Evolutionary conservation across 2,329 filamentous ascomycete genomes (phyloP), one percentile per base, ranked within the genome.

Genomic region (Venturia aucupariae): DNA sequence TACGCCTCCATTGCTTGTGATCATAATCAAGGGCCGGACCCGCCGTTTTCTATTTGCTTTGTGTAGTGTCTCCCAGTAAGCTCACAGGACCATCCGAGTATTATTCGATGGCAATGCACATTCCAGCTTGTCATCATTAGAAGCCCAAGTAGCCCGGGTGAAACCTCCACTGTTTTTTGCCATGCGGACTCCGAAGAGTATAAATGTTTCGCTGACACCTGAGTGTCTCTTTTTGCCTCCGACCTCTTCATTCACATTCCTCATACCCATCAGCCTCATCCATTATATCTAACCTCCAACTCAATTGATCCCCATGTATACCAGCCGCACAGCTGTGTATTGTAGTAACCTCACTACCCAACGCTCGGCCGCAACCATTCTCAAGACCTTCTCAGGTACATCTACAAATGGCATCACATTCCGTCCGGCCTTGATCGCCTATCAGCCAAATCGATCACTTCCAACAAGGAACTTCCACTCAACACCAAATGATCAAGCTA

Each of bases 401-500:
- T 8, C 48, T 10, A 22, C 62, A 30, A 55, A 46, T 30, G n/a
- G 11, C 11, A 41, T 57, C 51, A 27, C 35, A 11, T 41, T 63
- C 51, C 44, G 62, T 39, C 62, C 62, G 32, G 51, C 62, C 2
- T 17, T 48, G 32, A 57, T 63, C 15, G 48, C 59, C 11, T 57
- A 38, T 32, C 35, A 55, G 27, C 59, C 24, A 8, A 46, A n/a
- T 57, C 51, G n/a, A 51, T 63, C 13, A 24, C 19, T 27, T 17
- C 35, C 62, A 15, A 35, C 62, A 30, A 55, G 51, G 51, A 46
- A 39, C 10, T 59, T 63, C 48, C 46, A 59, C 15, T 24, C 62
- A 11, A 63, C 62, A 24, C 48, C 62, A 27, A 13, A 2, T 38
- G 51, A 2, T 19, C 46, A 42, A 32, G 74, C 77, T 55, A 77